Percentiles rank a stretch among this genome's conserved stretches.
Conservation (phyloP, 2,329 filamentous ascomycete genomes). For the Fusarium sp. region DNA sequence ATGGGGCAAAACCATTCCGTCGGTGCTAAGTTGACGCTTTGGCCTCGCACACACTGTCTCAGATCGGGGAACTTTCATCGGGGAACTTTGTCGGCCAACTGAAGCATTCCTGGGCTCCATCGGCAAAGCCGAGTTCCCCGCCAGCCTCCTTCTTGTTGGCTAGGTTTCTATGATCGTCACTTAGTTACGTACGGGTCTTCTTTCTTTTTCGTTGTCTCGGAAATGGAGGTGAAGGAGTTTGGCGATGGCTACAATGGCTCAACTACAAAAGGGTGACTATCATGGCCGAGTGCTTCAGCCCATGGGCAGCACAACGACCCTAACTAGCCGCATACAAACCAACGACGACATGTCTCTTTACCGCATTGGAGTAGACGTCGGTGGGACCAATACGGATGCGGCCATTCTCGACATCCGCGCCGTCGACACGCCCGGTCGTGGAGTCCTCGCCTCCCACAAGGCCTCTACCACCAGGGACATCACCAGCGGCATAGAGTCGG, state of each 20-base stretch:
- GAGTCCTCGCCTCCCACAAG: slow-evolving; percentile 61
- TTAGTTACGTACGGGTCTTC: slow-evolving; percentile 6
- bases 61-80: slow-evolving; percentile 1
- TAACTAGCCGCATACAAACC: neutral
- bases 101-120: neutral
- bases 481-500: slow-evolving; percentile 60
- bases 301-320: neutral
- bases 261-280: slow-evolving; percentile 6
- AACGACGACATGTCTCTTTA: slow-evolving; percentile 52
- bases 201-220: neutral
- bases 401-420: slow-evolving; percentile 58
- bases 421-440: slow-evolving; percentile 49
- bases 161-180: neutral
- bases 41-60: neutral
- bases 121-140: slow-evolving; percentile 2
- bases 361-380: slow-evolving; percentile 59
- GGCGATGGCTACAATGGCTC: neutral
- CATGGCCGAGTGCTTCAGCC: neutral
- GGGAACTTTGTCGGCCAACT: neutral
- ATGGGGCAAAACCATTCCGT: neutral
- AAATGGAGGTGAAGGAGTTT: neutral
- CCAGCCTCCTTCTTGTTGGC: slow-evolving; percentile 1
- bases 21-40: neutral
- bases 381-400: slow-evolving; percentile 58
- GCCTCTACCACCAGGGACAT: slow-evolving; percentile 63